These are phyloP conservation scores for Phytopythium helicoides DNA, from an alignment of 352 stramenopile species.

Conservation along the genomic window DNA sequence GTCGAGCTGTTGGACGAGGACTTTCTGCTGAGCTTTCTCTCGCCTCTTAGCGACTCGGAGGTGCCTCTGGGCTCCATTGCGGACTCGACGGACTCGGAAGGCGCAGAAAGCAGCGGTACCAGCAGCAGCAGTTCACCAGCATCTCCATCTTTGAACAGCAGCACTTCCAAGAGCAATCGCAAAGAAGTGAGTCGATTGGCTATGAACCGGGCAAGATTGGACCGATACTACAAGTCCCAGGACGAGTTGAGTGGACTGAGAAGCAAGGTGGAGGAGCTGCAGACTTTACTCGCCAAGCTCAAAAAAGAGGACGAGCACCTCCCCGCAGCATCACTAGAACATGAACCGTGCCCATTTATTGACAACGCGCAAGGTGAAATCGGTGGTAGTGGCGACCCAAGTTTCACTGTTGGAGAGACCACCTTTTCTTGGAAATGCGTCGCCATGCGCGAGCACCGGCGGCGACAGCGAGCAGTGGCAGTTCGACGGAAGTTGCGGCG, in stretches of 20 bases:
- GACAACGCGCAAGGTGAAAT: conserved; percentile 1
- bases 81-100: neutral
- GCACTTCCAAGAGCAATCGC: neutral
- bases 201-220: neutral
- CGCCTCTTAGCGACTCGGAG: conserved; percentile 1
- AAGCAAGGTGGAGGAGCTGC: conserved; percentile 1
- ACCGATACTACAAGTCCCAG: conserved; percentile 1
- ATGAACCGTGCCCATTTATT: neutral
- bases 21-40: no score
- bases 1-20: no score
- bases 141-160: neutral
- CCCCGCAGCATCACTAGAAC: neutral
- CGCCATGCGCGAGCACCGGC: conserved; percentile 1
- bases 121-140: no score
- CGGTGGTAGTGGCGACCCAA: no score
- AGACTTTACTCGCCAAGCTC: neutral
- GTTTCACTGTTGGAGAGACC: no score
- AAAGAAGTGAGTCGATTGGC: conserved; percentile 1
- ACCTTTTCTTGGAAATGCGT: neutral
- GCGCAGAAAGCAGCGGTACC: neutral
- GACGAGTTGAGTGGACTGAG: conserved; percentile 2
- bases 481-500: conserved; percentile 1
- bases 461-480: neutral
- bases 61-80: no score
- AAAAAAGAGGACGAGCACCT: neutral